Evolutionary conservation across 345 rosid species (phyloP).

Genomic region (Arabidopsis arenosa): DNA sequence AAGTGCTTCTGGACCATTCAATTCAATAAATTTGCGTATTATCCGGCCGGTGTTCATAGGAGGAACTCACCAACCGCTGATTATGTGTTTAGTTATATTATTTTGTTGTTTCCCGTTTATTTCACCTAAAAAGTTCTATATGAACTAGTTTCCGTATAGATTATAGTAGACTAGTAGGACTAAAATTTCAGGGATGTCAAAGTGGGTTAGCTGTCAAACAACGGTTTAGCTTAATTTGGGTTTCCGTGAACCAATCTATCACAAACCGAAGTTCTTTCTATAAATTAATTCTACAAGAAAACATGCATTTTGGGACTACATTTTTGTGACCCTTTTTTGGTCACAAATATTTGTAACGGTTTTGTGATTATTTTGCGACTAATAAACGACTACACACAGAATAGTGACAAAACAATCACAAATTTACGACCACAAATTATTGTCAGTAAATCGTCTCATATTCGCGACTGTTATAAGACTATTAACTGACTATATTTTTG

Average conservation of each 20-base stretch:
- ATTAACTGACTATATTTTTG: too few relatives aligned
- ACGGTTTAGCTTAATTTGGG: background rate
- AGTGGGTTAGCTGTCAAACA: background rate
- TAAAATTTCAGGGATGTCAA: background rate
- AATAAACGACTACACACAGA: too few relatives aligned
- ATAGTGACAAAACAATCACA: too few relatives aligned
- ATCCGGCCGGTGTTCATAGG: slow-evolving; percentile 40
- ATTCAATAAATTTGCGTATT: slow-evolving; percentile 35
- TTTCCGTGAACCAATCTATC: background rate
- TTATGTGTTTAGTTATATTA: slow-evolving; percentile 11
- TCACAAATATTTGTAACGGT: too few relatives aligned
- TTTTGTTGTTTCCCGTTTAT: background rate
- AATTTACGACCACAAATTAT: too few relatives aligned
- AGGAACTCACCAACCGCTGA: slow-evolving; percentile 41
- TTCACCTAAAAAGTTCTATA: background rate
- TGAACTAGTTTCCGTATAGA: slow-evolving; percentile 2
- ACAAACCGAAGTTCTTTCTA: background rate
- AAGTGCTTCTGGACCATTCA: slow-evolving; percentile 24
- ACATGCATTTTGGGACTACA: too few relatives aligned
- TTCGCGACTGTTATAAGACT: too few relatives aligned
- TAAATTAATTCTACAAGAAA: too few relatives aligned
- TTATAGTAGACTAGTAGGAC: background rate
- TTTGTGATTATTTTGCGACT: too few relatives aligned
- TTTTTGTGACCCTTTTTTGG: too few relatives aligned
- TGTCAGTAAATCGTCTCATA: too few relatives aligned